phyloP scores from a whole-genome alignment of 2,329 filamentous ascomycete genomes.

The Davidsoniella virescens region DNA sequence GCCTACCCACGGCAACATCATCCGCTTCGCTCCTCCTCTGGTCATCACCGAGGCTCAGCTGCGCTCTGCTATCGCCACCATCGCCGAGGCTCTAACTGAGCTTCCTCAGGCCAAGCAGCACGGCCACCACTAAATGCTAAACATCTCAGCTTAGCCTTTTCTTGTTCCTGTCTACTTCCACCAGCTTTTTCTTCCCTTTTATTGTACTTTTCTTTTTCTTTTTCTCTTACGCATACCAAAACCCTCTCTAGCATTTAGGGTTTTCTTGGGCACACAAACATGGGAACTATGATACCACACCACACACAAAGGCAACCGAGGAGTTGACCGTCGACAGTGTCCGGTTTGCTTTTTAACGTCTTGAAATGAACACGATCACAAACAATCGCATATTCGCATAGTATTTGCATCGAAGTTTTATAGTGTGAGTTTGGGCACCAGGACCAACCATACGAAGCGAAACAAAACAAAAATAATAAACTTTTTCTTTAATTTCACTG shows the following conservation, averaged over 20 bases:
- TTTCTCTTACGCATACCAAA: background rate
- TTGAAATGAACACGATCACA: too few relatives aligned
- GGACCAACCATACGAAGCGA: background rate
- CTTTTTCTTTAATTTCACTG: too few relatives aligned
- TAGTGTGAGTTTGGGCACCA: background rate
- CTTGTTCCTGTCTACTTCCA: background rate
- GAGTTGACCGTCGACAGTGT: conserved; percentile 7
- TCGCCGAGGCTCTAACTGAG: conserved; percentile 66
- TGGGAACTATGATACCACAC: conserved; percentile 9
- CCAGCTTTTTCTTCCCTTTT: background rate
- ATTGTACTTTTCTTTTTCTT: background rate
- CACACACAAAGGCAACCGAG: conserved; percentile 1
- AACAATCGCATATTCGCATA: too few relatives aligned
- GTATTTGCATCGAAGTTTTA: too few relatives aligned
- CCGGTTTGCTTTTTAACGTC: conserved; percentile 7
- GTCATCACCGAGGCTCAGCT: conserved; percentile 88
- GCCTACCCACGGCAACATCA: conserved; percentile 97
- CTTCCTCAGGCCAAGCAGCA: conserved; percentile 43
- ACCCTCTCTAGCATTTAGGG: conserved; percentile 4
- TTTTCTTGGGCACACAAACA: conserved; percentile 1
- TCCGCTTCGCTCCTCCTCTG: conserved; percentile 87
- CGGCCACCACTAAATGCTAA: conserved; percentile 20
- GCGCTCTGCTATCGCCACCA: conserved; percentile 58
- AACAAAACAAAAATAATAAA: too few relatives aligned
- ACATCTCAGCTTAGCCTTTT: background rate